Evolutionary conservation across 805 yeast genomes (phyloP).

Genomic region (Lachancea fermentati): DNA sequence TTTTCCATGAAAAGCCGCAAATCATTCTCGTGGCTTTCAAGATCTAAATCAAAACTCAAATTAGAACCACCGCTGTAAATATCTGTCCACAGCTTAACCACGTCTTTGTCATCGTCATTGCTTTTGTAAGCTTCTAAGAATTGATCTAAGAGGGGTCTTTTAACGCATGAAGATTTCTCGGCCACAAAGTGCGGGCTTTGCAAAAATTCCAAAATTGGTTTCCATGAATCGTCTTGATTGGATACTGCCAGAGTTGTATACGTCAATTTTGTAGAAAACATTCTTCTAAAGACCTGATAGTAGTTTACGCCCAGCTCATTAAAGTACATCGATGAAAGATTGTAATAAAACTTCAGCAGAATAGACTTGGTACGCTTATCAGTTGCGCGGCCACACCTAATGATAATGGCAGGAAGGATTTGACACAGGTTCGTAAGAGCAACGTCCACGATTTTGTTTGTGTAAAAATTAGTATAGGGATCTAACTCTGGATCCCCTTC

Average conservation of each 20-base stretch:
- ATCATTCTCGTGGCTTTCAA: background rate
- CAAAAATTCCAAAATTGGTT: constrained; percentile 23
- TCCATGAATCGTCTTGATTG: constrained; percentile 22
- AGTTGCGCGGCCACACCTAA: constrained; percentile 19
- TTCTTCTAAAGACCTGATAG: constrained; percentile 26
- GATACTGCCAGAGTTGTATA: constrained; percentile 24
- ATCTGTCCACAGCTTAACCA: background rate
- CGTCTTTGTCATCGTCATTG: background rate
- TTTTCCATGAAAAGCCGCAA: background rate
- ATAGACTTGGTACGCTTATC: background rate
- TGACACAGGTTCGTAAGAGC: constrained; percentile 22
- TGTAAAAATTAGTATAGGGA: constrained; percentile 21
- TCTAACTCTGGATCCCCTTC: constrained; percentile 11
- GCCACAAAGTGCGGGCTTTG: no score
- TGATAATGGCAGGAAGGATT: constrained; percentile 24
- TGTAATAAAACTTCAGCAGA: constrained; percentile 15
- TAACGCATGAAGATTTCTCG: constrained; percentile 7
- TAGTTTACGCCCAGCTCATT: constrained; percentile 28
- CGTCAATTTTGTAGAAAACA: constrained; percentile 27
- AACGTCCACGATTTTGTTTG: constrained; percentile 27
- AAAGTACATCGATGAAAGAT: constrained; percentile 25
- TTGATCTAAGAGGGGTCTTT: no score
- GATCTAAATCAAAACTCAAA: constrained; percentile 4
- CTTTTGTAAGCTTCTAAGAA: constrained; percentile 1
- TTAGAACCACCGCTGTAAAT: background rate